Evolutionary conservation across 495 filamentous ascomycete species (phyloP).

Genomic region (Acidiella bohemica): DNA sequence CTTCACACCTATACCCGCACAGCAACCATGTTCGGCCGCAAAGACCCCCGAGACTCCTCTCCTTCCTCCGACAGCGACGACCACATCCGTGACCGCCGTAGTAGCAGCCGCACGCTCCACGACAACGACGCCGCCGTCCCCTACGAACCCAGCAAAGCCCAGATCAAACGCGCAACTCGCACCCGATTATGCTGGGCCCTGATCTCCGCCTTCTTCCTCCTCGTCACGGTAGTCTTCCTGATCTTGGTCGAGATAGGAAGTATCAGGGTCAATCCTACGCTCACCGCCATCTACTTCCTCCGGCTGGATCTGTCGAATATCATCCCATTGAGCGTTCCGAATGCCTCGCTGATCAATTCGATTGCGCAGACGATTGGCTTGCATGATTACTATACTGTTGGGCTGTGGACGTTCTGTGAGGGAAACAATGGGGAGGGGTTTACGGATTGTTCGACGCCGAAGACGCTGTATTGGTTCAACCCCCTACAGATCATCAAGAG

Average conservation of each 20-base stretch:
- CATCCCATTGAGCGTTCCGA: conserved; percentile 60
- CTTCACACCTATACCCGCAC: too few species aligned
- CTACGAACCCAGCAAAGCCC: conserved; percentile 21
- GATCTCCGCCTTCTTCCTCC: conserved; percentile 54
- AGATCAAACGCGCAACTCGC: conserved; percentile 41
- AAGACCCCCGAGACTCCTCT: neutral
- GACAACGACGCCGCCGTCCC: conserved; percentile 13
- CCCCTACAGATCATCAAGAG: conserved; percentile 64
- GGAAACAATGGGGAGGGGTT: conserved; percentile 62
- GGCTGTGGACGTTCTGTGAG: conserved; percentile 81
- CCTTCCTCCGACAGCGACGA: neutral
- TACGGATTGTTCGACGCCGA: conserved; percentile 55
- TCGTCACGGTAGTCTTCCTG: conserved; percentile 61
- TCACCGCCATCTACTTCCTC: conserved; percentile 65
- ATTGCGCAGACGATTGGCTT: conserved; percentile 80
- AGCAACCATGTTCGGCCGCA: conserved; percentile 19
- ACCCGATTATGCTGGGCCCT: conserved; percentile 41
- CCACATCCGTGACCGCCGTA: conserved; percentile 2
- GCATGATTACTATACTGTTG: conserved; percentile 89
- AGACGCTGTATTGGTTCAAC: conserved; percentile 75
- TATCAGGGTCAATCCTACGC: too few species aligned
- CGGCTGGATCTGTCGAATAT: conserved; percentile 72
- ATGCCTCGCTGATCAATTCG: conserved; percentile 65
- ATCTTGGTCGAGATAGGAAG: conserved; percentile 62
- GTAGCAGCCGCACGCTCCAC: conserved; percentile 11